Percentiles rank a stretch among this genome's conserved stretches.
phyloP scores from a whole-genome alignment of 331 rosid genomes.

The Malus hybrid region DNA sequence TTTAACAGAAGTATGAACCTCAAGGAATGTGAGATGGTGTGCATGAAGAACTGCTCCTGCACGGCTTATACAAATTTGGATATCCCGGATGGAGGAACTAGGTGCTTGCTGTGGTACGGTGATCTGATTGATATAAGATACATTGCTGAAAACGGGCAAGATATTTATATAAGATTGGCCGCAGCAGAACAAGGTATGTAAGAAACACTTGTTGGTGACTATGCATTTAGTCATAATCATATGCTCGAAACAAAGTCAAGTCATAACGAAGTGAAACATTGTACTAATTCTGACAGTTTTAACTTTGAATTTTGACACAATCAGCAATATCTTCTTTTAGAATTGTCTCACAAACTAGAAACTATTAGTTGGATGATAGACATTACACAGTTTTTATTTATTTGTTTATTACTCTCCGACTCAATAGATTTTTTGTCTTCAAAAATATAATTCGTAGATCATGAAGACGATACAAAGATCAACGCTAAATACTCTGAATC shows the following conservation, averaged over 20 bases:
- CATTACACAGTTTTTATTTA: too few relatives aligned
- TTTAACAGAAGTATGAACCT: background rate
- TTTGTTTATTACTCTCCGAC: background rate
- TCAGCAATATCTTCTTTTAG: background rate
- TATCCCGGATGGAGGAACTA: background rate
- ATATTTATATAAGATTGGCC: too few relatives aligned
- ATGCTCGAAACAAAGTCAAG: too few relatives aligned
- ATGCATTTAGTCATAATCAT: too few relatives aligned
- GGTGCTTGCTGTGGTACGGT: background rate
- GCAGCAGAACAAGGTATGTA: too few relatives aligned
- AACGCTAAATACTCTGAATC: background rate
- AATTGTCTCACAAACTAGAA: background rate
- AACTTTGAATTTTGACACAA: too few relatives aligned
- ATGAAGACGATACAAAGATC: background rate
- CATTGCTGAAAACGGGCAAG: too few relatives aligned
- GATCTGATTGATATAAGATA: too few relatives aligned
- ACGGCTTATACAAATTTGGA: slow-evolving; percentile 4
- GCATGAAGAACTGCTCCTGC: slow-evolving; percentile 1
- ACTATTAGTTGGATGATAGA: background rate
- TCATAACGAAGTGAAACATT: too few relatives aligned
- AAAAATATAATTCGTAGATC: background rate
- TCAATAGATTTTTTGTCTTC: background rate
- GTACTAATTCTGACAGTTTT: too few relatives aligned
- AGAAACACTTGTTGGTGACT: too few relatives aligned
- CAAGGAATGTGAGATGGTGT: background rate